Base-by-base conservation (phyloP, 2,329 filamentous ascomycete genomes). In the Pezicula radicicola region DNA sequence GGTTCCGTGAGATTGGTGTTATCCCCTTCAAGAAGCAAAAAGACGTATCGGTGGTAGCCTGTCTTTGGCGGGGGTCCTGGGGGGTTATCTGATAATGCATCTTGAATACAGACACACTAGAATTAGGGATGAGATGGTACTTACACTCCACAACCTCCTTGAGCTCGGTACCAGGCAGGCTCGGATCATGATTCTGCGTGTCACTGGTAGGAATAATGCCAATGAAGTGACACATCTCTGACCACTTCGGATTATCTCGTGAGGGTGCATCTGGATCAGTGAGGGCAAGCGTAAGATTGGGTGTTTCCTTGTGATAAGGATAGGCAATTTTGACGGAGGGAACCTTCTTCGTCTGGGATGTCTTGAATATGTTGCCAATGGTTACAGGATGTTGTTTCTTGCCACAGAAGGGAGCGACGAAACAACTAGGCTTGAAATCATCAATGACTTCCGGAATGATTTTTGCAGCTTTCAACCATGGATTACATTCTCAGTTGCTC, bases 181-280 rank as follows among this genome's bases (percentile, higher is more conserved):
- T 36, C n/a, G 45, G 10, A 3, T 25, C 33, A 18, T 50, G 30
- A 28, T 19, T 37, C 48, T 47, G 41, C 2, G 43, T 21, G 6
- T 40, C 43, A 12, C 18, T 21, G 28, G 28, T 28, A 9, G 57
- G 57, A 37, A 58, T 25, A 10, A 54, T 53, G 1, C 65, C 57
- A 55, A 72, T 66, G 78, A 78, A 83, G 62, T 83, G 80, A 60
- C 79, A 83, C 66, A 83, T 76, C 55, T 84, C 76, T 18, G 70
- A 72, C 78, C 77, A 81, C 50, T 78, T 70, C 1, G 79, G 78
- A 54, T 83, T 64, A 1, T 75, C 66, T 41, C 74, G 73, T 8
- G 73, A 77, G 3, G 76, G 78, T n/a, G 80, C 80, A 63, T 84
- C 80, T 0, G 80, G 80, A 60, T 84, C 80, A 1, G 79, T 82